Percentiles rank a stretch among this genome's conserved stretches.
These are phyloP conservation scores for Pneumocystis sp. DNA, from an alignment of 1,139 yeast species.

Conservation along the genomic window DNA sequence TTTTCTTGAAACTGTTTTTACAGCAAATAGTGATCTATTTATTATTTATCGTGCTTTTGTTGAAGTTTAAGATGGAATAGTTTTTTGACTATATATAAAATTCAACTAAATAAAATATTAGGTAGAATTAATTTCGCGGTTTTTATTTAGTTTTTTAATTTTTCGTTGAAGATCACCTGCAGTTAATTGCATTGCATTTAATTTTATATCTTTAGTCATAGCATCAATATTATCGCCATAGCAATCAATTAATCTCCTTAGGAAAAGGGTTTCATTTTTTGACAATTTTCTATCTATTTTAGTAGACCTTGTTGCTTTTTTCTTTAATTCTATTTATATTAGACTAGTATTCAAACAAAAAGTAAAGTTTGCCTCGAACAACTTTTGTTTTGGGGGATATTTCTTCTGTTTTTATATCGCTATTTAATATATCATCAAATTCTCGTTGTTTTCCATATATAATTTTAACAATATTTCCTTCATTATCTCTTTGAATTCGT, in stretches of 20 bases:
- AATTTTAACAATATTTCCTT: slow-evolving; percentile 54
- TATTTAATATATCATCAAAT: background rate
- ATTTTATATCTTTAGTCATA: slow-evolving; percentile 72
- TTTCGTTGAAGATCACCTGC: slow-evolving; percentile 10
- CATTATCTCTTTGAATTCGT: slow-evolving; percentile 55
- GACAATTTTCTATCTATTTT: slow-evolving; percentile 36
- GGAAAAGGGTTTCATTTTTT: slow-evolving; percentile 64
- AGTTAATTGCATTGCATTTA: slow-evolving; percentile 12
- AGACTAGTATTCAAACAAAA: too few relatives aligned
- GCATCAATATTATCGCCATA: slow-evolving; percentile 78
- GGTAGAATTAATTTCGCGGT: background rate
- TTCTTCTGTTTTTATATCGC: background rate
- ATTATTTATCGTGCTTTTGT: slow-evolving; percentile 79
- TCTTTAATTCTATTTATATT: slow-evolving; percentile 36
- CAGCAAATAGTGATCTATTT: slow-evolving; percentile 39
- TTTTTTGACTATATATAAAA: background rate
- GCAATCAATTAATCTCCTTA: slow-evolving; percentile 46
- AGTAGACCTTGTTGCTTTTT: slow-evolving; percentile 42
- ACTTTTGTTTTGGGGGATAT: background rate
- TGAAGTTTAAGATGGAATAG: slow-evolving; percentile 32
- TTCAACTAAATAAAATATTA: too few relatives aligned
- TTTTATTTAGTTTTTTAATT: background rate
- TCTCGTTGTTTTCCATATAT: slow-evolving; percentile 46
- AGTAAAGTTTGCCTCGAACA: background rate
- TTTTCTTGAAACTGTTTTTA: slow-evolving; percentile 45